Evolutionary conservation across 176 grass and related monocot species (phyloP).

Genomic region (Phragmites australis): DNA sequence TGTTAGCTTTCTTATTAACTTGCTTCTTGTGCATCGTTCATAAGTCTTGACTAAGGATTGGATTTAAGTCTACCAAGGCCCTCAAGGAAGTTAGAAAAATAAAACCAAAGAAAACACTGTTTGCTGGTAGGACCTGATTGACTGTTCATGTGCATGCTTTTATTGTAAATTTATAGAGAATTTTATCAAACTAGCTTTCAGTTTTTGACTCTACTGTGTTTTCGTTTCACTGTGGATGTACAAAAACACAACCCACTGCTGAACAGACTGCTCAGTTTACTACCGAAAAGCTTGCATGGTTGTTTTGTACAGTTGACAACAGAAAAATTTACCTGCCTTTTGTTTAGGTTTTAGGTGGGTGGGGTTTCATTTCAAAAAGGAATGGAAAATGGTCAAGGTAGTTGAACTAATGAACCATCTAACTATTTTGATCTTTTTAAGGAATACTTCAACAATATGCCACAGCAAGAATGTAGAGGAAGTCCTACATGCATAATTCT

Average conservation of each 20-base stretch:
- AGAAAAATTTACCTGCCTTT: not conserved
- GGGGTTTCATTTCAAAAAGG: not conserved
- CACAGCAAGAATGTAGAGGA: not conserved
- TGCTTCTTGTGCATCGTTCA: constrained; percentile 8
- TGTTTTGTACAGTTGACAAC: not conserved
- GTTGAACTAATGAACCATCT: constrained; percentile 18
- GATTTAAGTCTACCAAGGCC: constrained; percentile 47
- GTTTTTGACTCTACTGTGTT: constrained; percentile 16
- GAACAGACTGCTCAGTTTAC: constrained; percentile 20
- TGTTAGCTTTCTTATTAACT: constrained; percentile 28
- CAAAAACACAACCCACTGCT: not conserved
- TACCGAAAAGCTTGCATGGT: constrained; percentile 2
- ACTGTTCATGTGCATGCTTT: constrained; percentile 12
- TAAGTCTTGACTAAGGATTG: not conserved
- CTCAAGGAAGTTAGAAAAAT: constrained; percentile 91
- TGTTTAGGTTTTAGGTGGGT: not conserved
- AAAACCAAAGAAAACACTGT: constrained; percentile 84
- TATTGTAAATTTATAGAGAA: not conserved
- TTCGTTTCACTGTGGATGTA: constrained; percentile 9
- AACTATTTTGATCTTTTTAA: not conserved
- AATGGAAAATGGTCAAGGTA: not conserved
- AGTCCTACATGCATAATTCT: not conserved
- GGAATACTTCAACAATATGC: not conserved
- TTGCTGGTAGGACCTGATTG: constrained; percentile 67
- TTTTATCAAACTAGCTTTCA: constrained; percentile 2